Conservation (phyloP, 176 grass and related monocot genomes). For the Avena insularis region DNA sequence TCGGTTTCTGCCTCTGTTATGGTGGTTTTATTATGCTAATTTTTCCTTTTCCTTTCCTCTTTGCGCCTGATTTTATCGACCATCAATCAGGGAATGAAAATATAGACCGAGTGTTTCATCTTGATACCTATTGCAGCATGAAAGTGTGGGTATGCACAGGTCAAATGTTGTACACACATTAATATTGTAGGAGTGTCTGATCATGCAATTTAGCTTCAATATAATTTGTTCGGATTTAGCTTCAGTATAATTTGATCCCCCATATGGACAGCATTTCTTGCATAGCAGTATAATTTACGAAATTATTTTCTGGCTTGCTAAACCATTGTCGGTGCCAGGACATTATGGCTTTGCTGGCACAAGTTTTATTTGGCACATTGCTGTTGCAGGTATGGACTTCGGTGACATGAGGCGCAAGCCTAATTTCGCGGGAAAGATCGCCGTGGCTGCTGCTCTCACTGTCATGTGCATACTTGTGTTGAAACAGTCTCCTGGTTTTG, state of each 20-base stretch:
- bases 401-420: constrained; percentile 71
- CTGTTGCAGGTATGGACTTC: constrained; percentile 68
- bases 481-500: constrained; percentile 75
- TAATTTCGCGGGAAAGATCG: constrained; percentile 63
- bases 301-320: not conserved
- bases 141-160: not conserved
- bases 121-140: not conserved
- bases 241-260: not conserved
- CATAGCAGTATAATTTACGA: not conserved
- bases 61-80: not conserved
- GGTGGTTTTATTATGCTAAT: not conserved
- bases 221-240: not conserved
- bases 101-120: not conserved
- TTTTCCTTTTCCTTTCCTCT: not conserved
- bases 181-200: not conserved
- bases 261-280: not conserved
- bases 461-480: constrained; percentile 75
- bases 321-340: not conserved
- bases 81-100: not conserved
- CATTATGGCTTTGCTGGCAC: not conserved
- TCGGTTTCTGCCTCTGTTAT: constrained; percentile 1
- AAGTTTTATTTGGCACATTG: not conserved
- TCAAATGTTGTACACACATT: constrained; percentile 22
- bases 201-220: not conserved
- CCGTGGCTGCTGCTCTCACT: constrained; percentile 55